These are phyloP conservation scores for Miscanthus lutarioriparius DNA, from an alignment of 176 grass and related monocot species.

Conservation along the genomic window DNA sequence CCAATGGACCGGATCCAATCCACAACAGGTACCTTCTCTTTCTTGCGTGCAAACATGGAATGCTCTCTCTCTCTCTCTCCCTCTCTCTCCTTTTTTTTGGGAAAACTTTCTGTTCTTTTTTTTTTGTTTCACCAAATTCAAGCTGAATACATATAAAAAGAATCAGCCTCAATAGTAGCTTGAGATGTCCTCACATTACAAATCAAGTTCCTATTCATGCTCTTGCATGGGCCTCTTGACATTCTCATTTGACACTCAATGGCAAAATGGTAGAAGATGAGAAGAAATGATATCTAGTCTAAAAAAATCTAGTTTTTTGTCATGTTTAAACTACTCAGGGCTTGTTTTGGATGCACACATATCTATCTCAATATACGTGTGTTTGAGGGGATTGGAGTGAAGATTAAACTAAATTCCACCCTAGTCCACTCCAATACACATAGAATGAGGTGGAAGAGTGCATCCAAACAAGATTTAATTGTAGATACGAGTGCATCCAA, in stretches of 20 bases:
- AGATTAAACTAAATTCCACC: neutral
- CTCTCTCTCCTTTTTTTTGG: too few species aligned
- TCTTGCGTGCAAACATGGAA: constrained; percentile 7
- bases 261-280: too few species aligned
- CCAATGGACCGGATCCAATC: constrained; percentile 78
- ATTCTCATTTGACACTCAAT: too few species aligned
- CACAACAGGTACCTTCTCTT: constrained; percentile 76
- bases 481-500: too few species aligned
- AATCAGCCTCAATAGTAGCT: neutral
- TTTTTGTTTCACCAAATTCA: constrained; percentile 3
- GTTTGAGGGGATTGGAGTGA: neutral
- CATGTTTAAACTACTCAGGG: too few species aligned
- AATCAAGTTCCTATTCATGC: too few species aligned
- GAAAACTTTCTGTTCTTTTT: neutral
- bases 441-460: neutral
- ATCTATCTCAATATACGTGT: too few species aligned
- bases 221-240: too few species aligned
- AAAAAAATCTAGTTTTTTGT: too few species aligned
- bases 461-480: neutral
- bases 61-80: neutral
- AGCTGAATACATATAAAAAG: neutral
- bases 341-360: too few species aligned
- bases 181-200: neutral
- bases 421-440: neutral
- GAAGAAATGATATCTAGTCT: too few species aligned